phyloP scores from a whole-genome alignment of 805 yeast genomes.

The Lipomyces mesembrius region DNA sequence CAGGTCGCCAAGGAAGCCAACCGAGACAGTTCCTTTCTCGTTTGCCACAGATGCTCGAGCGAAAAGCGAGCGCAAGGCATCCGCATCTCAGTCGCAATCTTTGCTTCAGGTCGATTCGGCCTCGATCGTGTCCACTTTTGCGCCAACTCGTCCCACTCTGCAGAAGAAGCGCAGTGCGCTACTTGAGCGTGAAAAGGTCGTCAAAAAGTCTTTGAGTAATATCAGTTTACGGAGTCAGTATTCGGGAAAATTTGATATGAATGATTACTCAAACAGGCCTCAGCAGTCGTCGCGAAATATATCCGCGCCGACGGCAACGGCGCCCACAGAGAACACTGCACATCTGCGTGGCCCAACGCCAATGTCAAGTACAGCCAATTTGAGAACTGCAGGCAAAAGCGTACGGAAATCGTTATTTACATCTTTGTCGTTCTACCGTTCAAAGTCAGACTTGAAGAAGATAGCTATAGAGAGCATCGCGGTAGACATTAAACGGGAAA shows the following conservation, averaged over 20 bases:
- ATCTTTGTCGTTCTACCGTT: constrained; percentile 20
- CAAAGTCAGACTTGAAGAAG: constrained; percentile 10
- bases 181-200: constrained; percentile 34
- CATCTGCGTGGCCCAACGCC: neutral
- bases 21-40: constrained; percentile 23
- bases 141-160: constrained; percentile 8
- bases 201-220: constrained; percentile 32
- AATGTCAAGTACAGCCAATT: constrained; percentile 1
- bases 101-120: neutral
- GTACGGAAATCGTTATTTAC: constrained; percentile 15
- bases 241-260: constrained; percentile 15
- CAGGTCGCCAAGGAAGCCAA: constrained; percentile 8
- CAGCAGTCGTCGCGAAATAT: neutral
- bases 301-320: neutral
- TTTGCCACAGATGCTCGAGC: constrained; percentile 23
- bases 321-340: constrained; percentile 3
- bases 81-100: neutral
- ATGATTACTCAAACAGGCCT: constrained; percentile 3
- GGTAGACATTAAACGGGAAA: neutral
- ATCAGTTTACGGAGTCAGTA: constrained; percentile 32
- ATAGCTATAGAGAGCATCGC: neutral
- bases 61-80: neutral
- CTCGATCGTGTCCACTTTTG: constrained; percentile 1
- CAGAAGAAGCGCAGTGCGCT: constrained; percentile 33
- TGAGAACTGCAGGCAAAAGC: constrained; percentile 11